phyloP scores from a whole-genome alignment of 2,329 filamentous ascomycete species.

The Aspergillus fumigatiaffinis region DNA sequence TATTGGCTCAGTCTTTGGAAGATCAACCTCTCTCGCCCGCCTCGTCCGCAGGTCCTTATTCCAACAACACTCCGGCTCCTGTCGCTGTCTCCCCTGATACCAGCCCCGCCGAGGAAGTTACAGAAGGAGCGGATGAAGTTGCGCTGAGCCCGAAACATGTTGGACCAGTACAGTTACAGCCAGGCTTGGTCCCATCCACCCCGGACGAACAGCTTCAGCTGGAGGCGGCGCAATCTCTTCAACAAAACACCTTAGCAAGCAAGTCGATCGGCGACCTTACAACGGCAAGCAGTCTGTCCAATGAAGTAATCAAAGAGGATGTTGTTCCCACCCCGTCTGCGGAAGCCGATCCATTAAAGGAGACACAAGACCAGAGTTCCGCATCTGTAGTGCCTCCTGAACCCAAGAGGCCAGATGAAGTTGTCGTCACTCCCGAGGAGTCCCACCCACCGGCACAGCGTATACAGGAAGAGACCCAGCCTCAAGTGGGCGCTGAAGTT shows the following conservation, averaged over 20 bases:
- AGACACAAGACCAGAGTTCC: conserved; percentile 9
- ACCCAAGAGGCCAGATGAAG: conserved; percentile 10
- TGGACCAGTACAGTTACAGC: conserved; percentile 19
- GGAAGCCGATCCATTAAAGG: conserved; percentile 17
- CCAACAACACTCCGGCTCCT: conserved; percentile 66
- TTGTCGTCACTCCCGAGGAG: conserved; percentile 9
- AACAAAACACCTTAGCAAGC: conserved; percentile 20
- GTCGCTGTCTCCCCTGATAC: conserved; percentile 68
- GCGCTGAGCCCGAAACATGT: conserved; percentile 23
- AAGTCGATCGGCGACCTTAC: conserved; percentile 17
- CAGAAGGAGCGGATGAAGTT: conserved; percentile 44
- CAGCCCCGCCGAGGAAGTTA: conserved; percentile 64
- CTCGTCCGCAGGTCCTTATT: conserved; percentile 67
- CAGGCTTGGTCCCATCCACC: conserved; percentile 42
- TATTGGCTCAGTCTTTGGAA: conserved; percentile 20
- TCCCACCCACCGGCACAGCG: conserved; percentile 9
- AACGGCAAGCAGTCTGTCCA: conserved; percentile 14
- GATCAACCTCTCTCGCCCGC: conserved; percentile 47
- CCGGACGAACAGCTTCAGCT: conserved; percentile 58
- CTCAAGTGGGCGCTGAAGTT: conserved; percentile 8
- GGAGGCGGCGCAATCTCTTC: conserved; percentile 50
- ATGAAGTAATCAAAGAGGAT: conserved; percentile 25
- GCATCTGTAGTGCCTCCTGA: conserved; percentile 7
- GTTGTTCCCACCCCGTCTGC: conserved; percentile 9
- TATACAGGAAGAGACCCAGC: conserved; percentile 10